Evolutionary conservation across 2,329 filamentous ascomycete species (phyloP), one percentile per base, ranked within the genome.

Genomic region (Fusarium anthophilum): DNA sequence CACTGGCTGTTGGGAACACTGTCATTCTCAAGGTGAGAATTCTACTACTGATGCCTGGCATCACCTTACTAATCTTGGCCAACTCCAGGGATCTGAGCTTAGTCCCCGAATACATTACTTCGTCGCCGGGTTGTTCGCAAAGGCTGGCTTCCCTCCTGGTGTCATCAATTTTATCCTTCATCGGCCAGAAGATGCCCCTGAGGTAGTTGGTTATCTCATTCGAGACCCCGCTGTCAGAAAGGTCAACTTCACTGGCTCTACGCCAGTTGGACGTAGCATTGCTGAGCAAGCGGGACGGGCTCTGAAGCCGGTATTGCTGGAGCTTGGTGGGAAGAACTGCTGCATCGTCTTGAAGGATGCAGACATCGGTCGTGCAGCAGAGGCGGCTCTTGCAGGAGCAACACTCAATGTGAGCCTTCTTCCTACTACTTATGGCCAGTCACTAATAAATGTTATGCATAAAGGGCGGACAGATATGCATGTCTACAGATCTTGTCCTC

Each of bases 361-460:
- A 10, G 55, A 58, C 2, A 26, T 58, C 2, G 14, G n/a, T 2
- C n/a, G 17, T 17, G 55, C 55, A 22, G 55, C 55, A 13, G 55
- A 47, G 13, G 30, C 30, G 9, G 41, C 30, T 35, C 41, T 58
- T 14, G 9, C 30, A 2, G 55, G 55, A 20, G 55, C 55, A 28
- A 28, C 18, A 4, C 30, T 58, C 1, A 47, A 58, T 18, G 55
- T 58, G 13, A 58, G 55, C 14, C 1, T 22, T 0, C 3, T 20
- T 30, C 3, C 28, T 3, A 30, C 28, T 30, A 30, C 9, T 6
- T 12, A 10, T 15, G 8, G 13, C 9, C 3, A 12, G 2, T 38
- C 2, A 3, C 51, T 39, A 38, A 54, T 28, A 3, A 17, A 9
- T 3, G 0, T 12, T 28, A 0, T 24, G 17, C 0, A 0, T 32